Evolutionary conservation across 2,329 filamentous ascomycete species (phyloP), one percentile per base, ranked within the genome.

Genomic region (Chaetomium strumarium): DNA sequence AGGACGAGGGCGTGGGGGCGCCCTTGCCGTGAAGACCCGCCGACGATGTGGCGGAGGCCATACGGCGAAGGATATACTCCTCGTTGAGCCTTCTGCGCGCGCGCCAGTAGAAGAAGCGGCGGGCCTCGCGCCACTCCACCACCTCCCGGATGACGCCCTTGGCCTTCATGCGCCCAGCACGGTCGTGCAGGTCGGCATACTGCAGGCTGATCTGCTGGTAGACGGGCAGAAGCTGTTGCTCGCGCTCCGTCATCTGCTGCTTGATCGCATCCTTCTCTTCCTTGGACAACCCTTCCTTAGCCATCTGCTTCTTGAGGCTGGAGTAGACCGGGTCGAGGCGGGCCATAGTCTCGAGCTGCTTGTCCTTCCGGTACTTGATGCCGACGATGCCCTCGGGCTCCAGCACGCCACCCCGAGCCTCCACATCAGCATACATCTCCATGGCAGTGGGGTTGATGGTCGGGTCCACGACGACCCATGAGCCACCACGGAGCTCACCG

Each of bases 51-150:
- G 70, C 68, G 10, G 69, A 60, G 5, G 75, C 76, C 81, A 99
- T 89, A 73, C 90, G 90, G 75, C 91, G 93, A 70, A 99, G 80
- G 63, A 99, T 90, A 71, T 95, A 89, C 75, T 99, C 93, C 75
- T 99, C 93, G 72, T 95, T 97, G 68, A 99, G 80, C 74, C 93
- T 84, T 68, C 93, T 88, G 72, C 95, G 91, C 58, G 96, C 85
- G 72, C 93, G 92, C 93, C 95, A 99, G 86, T 97, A 99, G 80
- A 99, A 97, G 88, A 93, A 97, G 67, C 92, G 86, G 60, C 93
- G 86, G 10, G 92, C 85, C 63, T 96, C 87, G 68, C 82, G 78
- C 93, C 92, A 97, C 65, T 86, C 81, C 38, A 99, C 79, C 12
- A 84, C 75, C 63, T 88, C 81, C 58, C 93, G 90, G 65, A 99